A percentile compares a stretch with the other conserved stretches of the same genome.
Conservation (phyloP, 2,329 filamentous ascomycete species). For the Zymoseptoria passerinii region DNA sequence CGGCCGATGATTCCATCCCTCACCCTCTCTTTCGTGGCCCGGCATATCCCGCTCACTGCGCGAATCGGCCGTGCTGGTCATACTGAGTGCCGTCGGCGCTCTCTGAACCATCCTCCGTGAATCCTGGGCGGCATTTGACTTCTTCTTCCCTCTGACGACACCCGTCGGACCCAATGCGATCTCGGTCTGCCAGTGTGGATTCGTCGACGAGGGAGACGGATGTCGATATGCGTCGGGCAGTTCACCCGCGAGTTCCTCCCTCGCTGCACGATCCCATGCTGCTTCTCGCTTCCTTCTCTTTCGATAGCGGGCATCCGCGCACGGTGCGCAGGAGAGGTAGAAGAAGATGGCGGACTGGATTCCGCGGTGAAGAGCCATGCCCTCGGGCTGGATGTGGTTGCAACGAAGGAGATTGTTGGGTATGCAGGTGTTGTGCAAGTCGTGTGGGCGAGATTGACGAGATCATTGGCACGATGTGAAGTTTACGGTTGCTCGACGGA, state of each 20-base stretch:
- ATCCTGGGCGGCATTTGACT: constrained; percentile 29
- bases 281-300: constrained; percentile 64
- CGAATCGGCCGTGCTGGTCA: constrained; percentile 33
- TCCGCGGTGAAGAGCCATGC: constrained; percentile 34
- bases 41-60: constrained; percentile 23
- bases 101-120: constrained; percentile 2
- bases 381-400: background rate
- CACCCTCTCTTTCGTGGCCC: constrained; percentile 26
- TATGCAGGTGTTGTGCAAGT: background rate
- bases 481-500: background rate
- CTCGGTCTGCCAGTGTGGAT: constrained; percentile 82
- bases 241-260: constrained; percentile 56
- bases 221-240: constrained; percentile 67
- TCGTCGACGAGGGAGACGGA: constrained; percentile 75
- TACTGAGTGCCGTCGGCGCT: constrained; percentile 34
- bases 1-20: constrained; percentile 65
- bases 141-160: constrained; percentile 40
- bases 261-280: constrained; percentile 57
- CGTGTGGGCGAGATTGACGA: background rate
- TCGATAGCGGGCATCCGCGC: constrained; percentile 60
- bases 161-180: constrained; percentile 65
- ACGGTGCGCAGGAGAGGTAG: constrained; percentile 69
- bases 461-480: background rate
- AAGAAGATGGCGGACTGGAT: constrained; percentile 73
- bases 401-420: background rate